These are phyloP conservation scores for Globisporangium irregulare DNA, from an alignment of 352 stramenopile genomes.

Conservation along the genomic window DNA sequence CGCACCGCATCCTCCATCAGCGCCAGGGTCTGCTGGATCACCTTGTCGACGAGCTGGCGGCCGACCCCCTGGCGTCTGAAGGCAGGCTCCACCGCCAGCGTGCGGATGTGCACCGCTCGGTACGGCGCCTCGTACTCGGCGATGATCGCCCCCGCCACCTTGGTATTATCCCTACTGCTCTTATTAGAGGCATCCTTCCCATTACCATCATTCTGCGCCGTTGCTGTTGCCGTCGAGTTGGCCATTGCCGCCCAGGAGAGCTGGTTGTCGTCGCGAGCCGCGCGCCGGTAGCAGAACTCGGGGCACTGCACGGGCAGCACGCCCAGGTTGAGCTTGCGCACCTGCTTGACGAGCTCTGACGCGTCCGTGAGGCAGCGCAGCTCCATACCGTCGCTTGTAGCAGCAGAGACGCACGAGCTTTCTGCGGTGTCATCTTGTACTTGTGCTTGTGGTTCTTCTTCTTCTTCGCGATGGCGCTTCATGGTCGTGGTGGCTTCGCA, in stretches of 20 bases:
- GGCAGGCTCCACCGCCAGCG: conserved; percentile 31
- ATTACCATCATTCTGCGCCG: background rate
- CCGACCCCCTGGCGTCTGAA: conserved; percentile 42
- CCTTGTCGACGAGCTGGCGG: conserved; percentile 29
- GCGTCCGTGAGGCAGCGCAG: conserved; percentile 44
- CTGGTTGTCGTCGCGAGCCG: conserved; percentile 34
- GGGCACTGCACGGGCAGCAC: conserved; percentile 65
- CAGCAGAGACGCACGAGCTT: conserved; percentile 7
- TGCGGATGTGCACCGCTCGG: conserved; percentile 37
- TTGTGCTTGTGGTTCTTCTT: background rate
- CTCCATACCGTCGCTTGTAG: conserved; percentile 26
- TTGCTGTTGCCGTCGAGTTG: background rate
- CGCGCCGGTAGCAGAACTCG: conserved; percentile 61
- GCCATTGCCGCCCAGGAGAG: conserved; percentile 47
- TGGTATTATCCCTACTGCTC: background rate
- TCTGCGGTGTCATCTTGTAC: background rate
- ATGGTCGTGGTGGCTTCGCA: conserved; percentile 6
- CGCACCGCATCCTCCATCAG: conserved; percentile 6
- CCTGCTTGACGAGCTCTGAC: conserved; percentile 37
- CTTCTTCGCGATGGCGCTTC: conserved; percentile 22
- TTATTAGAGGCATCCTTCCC: background rate
- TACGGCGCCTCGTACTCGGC: conserved; percentile 35
- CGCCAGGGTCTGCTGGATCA: conserved; percentile 25
- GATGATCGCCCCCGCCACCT: conserved; percentile 30
- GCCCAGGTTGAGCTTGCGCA: conserved; percentile 66